Conservation (phyloP, 2,329 filamentous ascomycete genomes). For the Septoria petroselini region DNA sequence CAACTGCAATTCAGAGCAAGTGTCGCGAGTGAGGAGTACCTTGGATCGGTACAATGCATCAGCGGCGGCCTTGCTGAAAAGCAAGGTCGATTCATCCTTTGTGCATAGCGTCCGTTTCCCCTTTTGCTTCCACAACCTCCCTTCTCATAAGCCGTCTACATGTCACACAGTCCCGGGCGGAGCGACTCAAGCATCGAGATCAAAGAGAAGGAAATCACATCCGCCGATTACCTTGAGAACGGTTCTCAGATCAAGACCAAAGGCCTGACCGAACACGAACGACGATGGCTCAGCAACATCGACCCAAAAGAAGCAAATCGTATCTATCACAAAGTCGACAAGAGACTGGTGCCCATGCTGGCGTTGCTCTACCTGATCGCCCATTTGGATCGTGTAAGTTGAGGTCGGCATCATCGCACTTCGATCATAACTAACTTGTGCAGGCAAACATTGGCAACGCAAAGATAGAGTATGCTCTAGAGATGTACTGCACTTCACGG, state of each 20-base stretch:
- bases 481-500: background rate
- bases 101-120: no score
- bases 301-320: slow-evolving; percentile 31
- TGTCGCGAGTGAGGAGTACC: slow-evolving; percentile 5
- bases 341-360: slow-evolving; percentile 19
- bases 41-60: slow-evolving; percentile 8
- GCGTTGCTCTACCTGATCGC: slow-evolving; percentile 47
- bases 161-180: slow-evolving; percentile 9
- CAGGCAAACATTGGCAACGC: slow-evolving; percentile 55
- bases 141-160: no score
- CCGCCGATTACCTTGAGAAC: slow-evolving; percentile 19
- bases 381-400: slow-evolving; percentile 41
- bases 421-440: background rate
- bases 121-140: background rate
- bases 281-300: slow-evolving; percentile 27
- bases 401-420: background rate
- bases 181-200: slow-evolving; percentile 12
- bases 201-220: slow-evolving; percentile 25
- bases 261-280: slow-evolving; percentile 25
- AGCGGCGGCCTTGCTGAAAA: slow-evolving; percentile 1
- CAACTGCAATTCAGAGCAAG: background rate
- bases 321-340: slow-evolving; percentile 43
- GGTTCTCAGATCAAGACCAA: slow-evolving; percentile 16
- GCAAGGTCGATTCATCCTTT: no score
- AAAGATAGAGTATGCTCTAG: slow-evolving; percentile 42